Evolutionary conservation across 2,329 filamentous ascomycete genomes (phyloP).

Genomic region (Alternaria triticina): DNA sequence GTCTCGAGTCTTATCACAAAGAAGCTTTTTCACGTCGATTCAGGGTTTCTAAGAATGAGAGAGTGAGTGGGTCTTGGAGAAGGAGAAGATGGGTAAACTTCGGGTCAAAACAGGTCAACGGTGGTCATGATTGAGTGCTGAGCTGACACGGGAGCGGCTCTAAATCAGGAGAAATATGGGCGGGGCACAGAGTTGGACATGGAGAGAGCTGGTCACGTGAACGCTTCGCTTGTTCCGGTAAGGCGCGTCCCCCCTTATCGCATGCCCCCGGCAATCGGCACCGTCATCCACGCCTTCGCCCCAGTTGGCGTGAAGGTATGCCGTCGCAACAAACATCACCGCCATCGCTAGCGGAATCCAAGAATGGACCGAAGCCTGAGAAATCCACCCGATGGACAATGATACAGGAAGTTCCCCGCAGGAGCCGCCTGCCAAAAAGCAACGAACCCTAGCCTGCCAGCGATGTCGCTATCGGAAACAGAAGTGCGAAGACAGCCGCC

Average conservation of each 20-base stretch:
- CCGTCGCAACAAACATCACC: neutral
- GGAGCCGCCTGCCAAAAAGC: conserved; percentile 18
- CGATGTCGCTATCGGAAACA: conserved; percentile 30
- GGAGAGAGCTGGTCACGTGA: neutral
- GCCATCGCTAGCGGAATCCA: neutral
- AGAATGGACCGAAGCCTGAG: neutral
- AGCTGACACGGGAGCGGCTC: neutral
- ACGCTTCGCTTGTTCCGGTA: neutral
- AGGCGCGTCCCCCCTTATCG: neutral
- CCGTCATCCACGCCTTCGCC: neutral
- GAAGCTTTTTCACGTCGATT: neutral
- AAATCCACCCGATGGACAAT: neutral
- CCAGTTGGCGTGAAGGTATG: neutral
- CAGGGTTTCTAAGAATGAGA: neutral
- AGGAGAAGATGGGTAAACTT: neutral
- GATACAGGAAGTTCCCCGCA: neutral
- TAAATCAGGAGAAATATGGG: neutral
- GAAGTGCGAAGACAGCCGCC: conserved; percentile 29
- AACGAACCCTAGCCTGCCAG: conserved; percentile 63
- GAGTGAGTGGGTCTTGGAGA: neutral
- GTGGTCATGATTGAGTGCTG: neutral
- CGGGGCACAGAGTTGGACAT: neutral
- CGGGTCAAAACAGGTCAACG: neutral
- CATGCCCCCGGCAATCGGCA: neutral
- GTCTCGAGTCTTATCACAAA: neutral